A percentile compares a stretch with the other conserved stretches of the same genome.
phyloP scores from a whole-genome alignment of 1,284 basidiomycete genomes.

The Termitomyces sp. region DNA sequence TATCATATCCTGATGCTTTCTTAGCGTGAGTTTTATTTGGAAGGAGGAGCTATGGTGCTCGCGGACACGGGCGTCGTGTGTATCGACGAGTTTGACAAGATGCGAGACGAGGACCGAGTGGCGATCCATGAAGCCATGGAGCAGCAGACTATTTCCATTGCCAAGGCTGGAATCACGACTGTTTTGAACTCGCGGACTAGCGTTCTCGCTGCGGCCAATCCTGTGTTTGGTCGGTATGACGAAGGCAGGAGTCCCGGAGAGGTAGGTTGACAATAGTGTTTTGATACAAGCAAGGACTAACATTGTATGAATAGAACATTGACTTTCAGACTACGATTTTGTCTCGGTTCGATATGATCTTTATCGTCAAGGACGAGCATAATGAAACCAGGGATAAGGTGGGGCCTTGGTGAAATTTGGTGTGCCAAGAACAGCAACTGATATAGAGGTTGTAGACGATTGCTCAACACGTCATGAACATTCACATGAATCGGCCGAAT shows the following conservation, averaged over 20 bases:
- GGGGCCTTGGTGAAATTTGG: constrained; percentile 17
- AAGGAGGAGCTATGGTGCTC: constrained; percentile 99
- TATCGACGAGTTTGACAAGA: constrained; percentile 99
- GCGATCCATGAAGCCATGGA: constrained; percentile 99
- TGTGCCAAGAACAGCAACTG: background rate
- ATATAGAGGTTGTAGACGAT: constrained; percentile 59
- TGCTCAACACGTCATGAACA: constrained; percentile 97
- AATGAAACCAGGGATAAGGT: constrained; percentile 91
- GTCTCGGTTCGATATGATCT: constrained; percentile 99
- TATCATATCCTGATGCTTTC: background rate
- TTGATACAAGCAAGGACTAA: background rate
- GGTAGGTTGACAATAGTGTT: constrained; percentile 35
- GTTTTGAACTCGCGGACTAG: constrained; percentile 95
- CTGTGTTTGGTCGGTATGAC: constrained; percentile 97
- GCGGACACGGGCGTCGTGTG: constrained; percentile 98
- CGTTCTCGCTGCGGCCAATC: constrained; percentile 97
- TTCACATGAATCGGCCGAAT: constrained; percentile 91
- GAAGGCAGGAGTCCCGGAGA: constrained; percentile 97
- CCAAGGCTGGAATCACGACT: constrained; percentile 98
- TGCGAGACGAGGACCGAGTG: constrained; percentile 98
- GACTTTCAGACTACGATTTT: constrained; percentile 99
- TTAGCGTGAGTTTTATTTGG: constrained; percentile 96
- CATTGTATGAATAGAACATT: constrained; percentile 64
- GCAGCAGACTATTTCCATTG: constrained; percentile 99
- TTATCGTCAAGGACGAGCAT: constrained; percentile 98